Percentiles rank a stretch among this genome's conserved stretches.
Conservation (phyloP, 2,329 filamentous ascomycete species). For the Fusarium sublunatum region DNA sequence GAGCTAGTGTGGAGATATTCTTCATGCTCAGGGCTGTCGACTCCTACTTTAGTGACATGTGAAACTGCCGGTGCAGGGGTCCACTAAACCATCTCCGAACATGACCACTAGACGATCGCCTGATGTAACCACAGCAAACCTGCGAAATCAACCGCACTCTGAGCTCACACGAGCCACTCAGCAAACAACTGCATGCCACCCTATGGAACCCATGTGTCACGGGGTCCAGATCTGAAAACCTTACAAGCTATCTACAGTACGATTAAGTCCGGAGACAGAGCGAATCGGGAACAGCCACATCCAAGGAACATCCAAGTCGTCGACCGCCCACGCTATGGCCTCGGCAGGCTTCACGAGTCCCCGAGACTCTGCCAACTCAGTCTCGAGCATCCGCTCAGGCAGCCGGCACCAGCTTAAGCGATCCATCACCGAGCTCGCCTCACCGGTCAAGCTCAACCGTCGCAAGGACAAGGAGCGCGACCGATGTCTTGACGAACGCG, state of each 20-base stretch:
- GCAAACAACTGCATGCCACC: conserved; percentile 15
- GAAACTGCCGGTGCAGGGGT: conserved; percentile 27
- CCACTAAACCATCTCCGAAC: conserved; percentile 33
- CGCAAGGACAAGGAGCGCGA: conserved; percentile 46
- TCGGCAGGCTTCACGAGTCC: conserved; percentile 43
- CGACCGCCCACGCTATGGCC: conserved; percentile 35
- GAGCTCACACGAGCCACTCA: conserved; percentile 19
- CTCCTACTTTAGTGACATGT: conserved; percentile 31
- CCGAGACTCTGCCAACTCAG: conserved; percentile 42
- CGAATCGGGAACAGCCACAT: conserved; percentile 32
- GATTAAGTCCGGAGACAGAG: conserved; percentile 4
- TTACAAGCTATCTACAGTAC: conserved; percentile 1
- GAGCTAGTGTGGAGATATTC: conserved; percentile 22
- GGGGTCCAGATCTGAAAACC: conserved; percentile 26
- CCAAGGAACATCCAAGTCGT: neutral
- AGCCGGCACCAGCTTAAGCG: conserved; percentile 65
- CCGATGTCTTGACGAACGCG: conserved; percentile 48
- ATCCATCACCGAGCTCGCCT: conserved; percentile 66
- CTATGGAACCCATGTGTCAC: conserved; percentile 27
- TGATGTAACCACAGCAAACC: conserved; percentile 36
- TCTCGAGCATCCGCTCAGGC: conserved; percentile 43
- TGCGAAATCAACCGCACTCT: conserved; percentile 22
- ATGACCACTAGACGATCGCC: conserved; percentile 33
- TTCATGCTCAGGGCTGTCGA: neutral
- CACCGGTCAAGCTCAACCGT: conserved; percentile 58